Evolutionary conservation across 768 basidiomycete species (phyloP).

Genomic region (Mycena haematopus): DNA sequence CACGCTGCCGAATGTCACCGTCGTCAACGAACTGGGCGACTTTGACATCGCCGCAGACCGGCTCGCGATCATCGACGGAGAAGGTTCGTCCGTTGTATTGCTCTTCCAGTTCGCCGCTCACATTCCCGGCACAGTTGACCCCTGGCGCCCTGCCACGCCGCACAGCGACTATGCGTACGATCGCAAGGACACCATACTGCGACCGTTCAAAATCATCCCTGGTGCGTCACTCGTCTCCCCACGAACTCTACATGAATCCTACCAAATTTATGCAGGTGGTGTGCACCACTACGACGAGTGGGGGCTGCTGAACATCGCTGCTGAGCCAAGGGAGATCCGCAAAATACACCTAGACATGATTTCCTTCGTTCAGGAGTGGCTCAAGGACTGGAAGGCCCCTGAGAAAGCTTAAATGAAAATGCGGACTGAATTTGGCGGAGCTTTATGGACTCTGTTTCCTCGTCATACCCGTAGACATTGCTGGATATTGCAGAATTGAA

Average conservation of each 20-base stretch:
- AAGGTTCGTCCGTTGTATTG: constrained; percentile 46
- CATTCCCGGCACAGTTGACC: constrained; percentile 63
- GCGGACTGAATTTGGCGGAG: neutral
- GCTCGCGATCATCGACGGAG: constrained; percentile 88
- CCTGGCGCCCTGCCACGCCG: constrained; percentile 88
- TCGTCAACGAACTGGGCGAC: constrained; percentile 85
- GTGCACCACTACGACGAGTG: constrained; percentile 84
- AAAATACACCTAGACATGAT: constrained; percentile 85
- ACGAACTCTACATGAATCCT: too few relatives aligned
- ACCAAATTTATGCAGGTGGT: too few relatives aligned
- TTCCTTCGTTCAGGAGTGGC: constrained; percentile 80
- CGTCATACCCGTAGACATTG: neutral
- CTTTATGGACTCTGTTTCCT: neutral
- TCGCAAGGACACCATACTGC: constrained; percentile 71
- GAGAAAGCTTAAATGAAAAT: neutral
- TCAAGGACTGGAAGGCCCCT: constrained; percentile 49
- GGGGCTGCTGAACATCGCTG: constrained; percentile 62
- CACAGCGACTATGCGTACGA: constrained; percentile 76
- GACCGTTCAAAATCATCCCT: constrained; percentile 88
- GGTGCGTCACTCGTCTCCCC: constrained; percentile 50
- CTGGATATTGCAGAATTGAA: neutral
- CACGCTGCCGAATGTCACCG: constrained; percentile 74
- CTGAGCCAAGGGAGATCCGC: constrained; percentile 80
- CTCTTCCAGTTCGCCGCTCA: neutral
- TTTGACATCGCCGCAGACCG: constrained; percentile 82